Conservation (phyloP, 176 grass and related monocot species). For the Avena atlantica region DNA sequence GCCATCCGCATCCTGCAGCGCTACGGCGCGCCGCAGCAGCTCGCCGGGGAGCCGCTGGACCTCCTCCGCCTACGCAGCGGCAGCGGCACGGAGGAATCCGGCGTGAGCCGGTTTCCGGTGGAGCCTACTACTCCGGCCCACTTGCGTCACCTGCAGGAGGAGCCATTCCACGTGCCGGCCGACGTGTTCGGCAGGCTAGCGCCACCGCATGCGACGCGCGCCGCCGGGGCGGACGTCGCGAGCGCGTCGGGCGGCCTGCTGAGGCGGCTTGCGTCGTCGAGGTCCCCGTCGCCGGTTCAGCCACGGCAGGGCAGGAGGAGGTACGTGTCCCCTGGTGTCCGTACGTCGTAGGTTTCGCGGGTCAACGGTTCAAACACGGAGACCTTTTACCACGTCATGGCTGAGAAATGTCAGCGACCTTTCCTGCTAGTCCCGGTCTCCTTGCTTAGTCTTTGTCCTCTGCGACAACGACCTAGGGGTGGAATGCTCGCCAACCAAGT, state of each 20-base stretch:
- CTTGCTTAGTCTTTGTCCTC: not conserved
- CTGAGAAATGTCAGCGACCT: conserved; percentile 40
- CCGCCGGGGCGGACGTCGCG: not conserved
- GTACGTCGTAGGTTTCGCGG: not conserved
- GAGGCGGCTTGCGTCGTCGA: conserved; percentile 19
- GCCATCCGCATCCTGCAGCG: conserved; percentile 33
- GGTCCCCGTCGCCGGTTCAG: conserved; percentile 35
- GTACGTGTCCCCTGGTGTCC: conserved; percentile 1
- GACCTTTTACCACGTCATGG: conserved; percentile 53
- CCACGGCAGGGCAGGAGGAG: conserved; percentile 50
- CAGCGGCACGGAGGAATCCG: not conserved
- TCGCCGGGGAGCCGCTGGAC: conserved; percentile 12
- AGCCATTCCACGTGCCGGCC: not conserved
- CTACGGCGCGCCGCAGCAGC: not conserved
- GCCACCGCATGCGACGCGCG: not conserved
- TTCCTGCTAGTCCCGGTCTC: conserved; percentile 35
- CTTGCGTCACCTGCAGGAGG: conserved; percentile 4
- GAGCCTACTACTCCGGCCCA: not conserved
- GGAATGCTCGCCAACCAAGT: conserved; percentile 28
- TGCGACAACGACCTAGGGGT: not conserved
- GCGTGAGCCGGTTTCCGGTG: not conserved
- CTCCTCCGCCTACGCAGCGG: not conserved
- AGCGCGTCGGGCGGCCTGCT: conserved; percentile 18
- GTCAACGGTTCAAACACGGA: conserved; percentile 55
- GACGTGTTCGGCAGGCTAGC: not conserved